Percentiles rank a stretch among this genome's conserved stretches.
phyloP scores from a whole-genome alignment of 139 green algal species.

The Protoeuglena noctilucae region DNA sequence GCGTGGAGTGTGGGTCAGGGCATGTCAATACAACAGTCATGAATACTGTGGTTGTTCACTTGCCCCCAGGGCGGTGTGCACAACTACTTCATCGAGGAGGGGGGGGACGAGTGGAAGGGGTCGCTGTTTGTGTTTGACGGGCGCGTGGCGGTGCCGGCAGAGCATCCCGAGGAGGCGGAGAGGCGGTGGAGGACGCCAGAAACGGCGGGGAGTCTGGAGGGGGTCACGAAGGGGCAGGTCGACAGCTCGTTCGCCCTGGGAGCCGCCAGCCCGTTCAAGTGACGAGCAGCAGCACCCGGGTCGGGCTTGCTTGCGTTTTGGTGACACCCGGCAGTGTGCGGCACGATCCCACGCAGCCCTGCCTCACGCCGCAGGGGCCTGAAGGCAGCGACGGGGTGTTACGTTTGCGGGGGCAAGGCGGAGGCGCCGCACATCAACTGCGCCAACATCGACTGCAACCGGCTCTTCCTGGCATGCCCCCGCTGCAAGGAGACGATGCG shows the following conservation, averaged over 20 bases:
- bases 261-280: too few species aligned
- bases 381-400: constrained; percentile 43
- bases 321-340: not conserved
- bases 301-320: not conserved
- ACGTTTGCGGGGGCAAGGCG: constrained; percentile 41
- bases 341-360: constrained; percentile 19
- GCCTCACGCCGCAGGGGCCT: constrained; percentile 9
- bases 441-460: constrained; percentile 80
- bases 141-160: constrained; percentile 39
- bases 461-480: constrained; percentile 71
- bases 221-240: not conserved
- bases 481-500: constrained; percentile 30
- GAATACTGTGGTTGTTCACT: too few species aligned
- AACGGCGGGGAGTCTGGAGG: not conserved
- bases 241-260: not conserved
- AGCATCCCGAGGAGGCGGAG: constrained; percentile 1
- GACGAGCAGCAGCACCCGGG: not conserved
- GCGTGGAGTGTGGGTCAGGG: too few species aligned
- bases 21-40: too few species aligned
- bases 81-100: constrained; percentile 49
- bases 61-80: constrained; percentile 7
- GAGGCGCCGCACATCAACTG: constrained; percentile 83
- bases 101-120: constrained; percentile 63
- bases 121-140: constrained; percentile 93
- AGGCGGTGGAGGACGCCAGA: not conserved